Base-by-base conservation (phyloP, 768 basidiomycete species). In the Russula ochroleuca region DNA sequence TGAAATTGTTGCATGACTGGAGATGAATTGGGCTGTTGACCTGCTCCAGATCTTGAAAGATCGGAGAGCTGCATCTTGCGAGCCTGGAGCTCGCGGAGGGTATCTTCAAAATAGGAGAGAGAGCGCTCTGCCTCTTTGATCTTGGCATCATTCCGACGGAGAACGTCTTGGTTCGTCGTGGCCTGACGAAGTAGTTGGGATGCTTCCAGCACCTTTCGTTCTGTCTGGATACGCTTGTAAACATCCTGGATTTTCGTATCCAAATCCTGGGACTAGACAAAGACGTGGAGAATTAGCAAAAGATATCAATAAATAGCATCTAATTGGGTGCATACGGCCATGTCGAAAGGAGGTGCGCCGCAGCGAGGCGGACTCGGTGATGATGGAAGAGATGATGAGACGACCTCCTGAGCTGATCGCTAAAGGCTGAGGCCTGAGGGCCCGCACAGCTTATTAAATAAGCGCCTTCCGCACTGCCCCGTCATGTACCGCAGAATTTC, bases 161-260 rank as follows among this genome's bases (percentile, higher is more conserved):
- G 78, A 53, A 95, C 94, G 76, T 94, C 92, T 69, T 84, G 88
- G 72, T 96, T 96, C 49, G 78, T 83, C 37, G 93, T 94, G 2
- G 93, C 93, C 73, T 85, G 83, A 51, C 88, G 83, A 61, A 95
- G 80, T 68, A 83, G 81, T 72, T 88, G 84, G 33, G 87, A 85
- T 19, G 87, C 93, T 75, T 94, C 91, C 68, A 96, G 81, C 73
- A 95, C 87, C 82, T 92, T 94, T 76, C 88, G 89, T 78, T 96
- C 92, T 40, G 89, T 94, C 78, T 88, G 84, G 74, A 96, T 94
- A 75, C 90, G 89, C 76, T 85, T 88, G 78, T 87, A 85, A 71
- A 94, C 86, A 75, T 93, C 91, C 74, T 87, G 86, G 74, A 95
- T 93, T 84, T 94, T 95, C 83, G 87, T 86, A 84, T 94, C 92